Conservation (phyloP, 305 asterid species). For the Striga hermonthica region DNA sequence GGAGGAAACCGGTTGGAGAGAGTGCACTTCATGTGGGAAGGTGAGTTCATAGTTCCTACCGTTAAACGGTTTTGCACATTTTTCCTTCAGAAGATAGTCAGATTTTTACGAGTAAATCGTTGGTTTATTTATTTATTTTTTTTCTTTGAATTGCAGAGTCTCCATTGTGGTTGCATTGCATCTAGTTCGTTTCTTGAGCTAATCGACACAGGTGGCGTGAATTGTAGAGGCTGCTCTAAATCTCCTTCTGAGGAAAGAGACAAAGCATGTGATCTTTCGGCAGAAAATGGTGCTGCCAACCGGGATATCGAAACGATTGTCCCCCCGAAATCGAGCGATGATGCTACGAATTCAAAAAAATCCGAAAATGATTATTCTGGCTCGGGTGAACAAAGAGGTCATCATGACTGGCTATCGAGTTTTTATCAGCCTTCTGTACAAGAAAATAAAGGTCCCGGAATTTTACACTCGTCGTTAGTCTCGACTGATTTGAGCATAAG, state of each 20-base stretch:
- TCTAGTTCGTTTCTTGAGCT: slow-evolving; percentile 66
- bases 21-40: slow-evolving; percentile 81
- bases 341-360: slow-evolving; percentile 42
- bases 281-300: slow-evolving; percentile 32
- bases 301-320: slow-evolving; percentile 38
- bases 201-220: slow-evolving; percentile 78
- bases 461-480: slow-evolving; percentile 45
- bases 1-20: slow-evolving; percentile 90
- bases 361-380: slow-evolving; percentile 42
- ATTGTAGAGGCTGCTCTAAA: slow-evolving; percentile 54
- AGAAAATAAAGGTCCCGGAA: slow-evolving; percentile 35
- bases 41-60: slow-evolving; percentile 29
- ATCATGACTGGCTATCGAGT: slow-evolving; percentile 39
- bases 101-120: neutral
- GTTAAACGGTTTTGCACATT: neutral
- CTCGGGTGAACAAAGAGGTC: slow-evolving; percentile 41
- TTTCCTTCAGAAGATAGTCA: slow-evolving; percentile 4
- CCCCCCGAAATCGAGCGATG: slow-evolving; percentile 41
- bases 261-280: slow-evolving; percentile 31
- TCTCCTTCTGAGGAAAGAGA: slow-evolving; percentile 44
- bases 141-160: slow-evolving; percentile 53
- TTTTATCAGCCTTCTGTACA: slow-evolving; percentile 39
- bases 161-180: slow-evolving; percentile 95
- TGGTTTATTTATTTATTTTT: slow-evolving; percentile 26
- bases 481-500: slow-evolving; percentile 78